Base-by-base conservation (phyloP, 768 basidiomycete genomes). In the Kwoniella newhampshirensis region DNA sequence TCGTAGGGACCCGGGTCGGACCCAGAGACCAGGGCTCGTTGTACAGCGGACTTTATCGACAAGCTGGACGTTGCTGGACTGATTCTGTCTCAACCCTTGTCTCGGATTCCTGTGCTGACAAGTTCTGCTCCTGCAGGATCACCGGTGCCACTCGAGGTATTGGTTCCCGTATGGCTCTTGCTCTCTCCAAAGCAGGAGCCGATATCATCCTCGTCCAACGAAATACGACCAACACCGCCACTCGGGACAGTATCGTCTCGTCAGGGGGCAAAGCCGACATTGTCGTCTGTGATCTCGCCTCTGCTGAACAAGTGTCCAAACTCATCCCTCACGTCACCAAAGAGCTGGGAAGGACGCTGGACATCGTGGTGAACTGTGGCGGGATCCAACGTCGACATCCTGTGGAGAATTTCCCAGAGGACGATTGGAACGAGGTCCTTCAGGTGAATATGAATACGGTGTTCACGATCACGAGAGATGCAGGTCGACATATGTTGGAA, bases 401-500 rank as follows among this genome's bases (percentile, higher is more conserved):
- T 56, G 83, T 83, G n/a, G 81, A 84, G 59, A 80, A 82, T 67
- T 87, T 87, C 72, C 77, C 81, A 25, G 86, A 86, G 66, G 64
- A 75, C 41, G 86, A 87, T 67, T 87, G 86, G 86, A 83, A 86
- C 57, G 86, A 86, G 72, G 86, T 87, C 66, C 80, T 92, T 57
- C 82, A 87, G 66, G 84, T 89, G 64, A 96, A 96, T 80, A 84
- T 96, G 73, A 91, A 89, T 76, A 84, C 89, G 7, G 84, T 83
- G 56, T 96, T 87, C 83, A 81, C 90, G 26, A 86, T 93, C 60
- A 85, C 84, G 15, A 87, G 88, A 77, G 87, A 89, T 47, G 87
- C 87, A n/a, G 91, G 89, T 51, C 80, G 82, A 60, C 92, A 96
- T 78, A 93, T 93, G 91, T 84, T 92, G 11, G 60, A 70, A 21